Base-by-base conservation (phyloP, 2,329 filamentous ascomycete species). In the Bipolaris cookei region DNA sequence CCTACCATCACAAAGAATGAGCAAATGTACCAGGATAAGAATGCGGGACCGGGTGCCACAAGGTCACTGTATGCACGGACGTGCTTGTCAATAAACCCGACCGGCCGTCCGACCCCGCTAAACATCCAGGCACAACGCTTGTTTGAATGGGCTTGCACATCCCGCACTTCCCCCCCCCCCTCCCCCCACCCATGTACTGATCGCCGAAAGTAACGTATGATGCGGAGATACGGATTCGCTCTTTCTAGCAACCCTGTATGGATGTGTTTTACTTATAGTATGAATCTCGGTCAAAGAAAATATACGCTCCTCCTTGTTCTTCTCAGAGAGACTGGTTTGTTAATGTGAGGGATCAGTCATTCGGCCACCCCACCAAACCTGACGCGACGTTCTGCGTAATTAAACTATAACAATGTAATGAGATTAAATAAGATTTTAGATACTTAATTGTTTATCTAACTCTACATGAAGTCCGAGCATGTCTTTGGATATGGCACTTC, bases 21-120 rank as follows among this genome's bases (percentile, higher is more conserved):
- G 44, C 34, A 37, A 46, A 58, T 25, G 54, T 59, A 30, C 28
- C 13, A 41, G 38, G 42, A 55, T 59, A 56, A 62, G 39, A 52
- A 54, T 50, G 52, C 56, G 54, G 61, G 54, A 60, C 44, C 23
- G 51, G 28, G 61, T 55, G 62, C 57, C 51, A 30, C 56, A 42
- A 57, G 20, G 28, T 30, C 28, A 49, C 14, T 45, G 39, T 42
- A 25, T 46, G 47, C 55, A 54, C 51, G 23, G 25, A 44, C 51
- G 41, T 20, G 7, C 28, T n/a, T 42, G 38, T 20, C 55, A 13
- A 41, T 23, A 46, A 16, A 54, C 34, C 44, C 34, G 45, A 23
- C 43, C 45, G 54, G 25, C 43, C 55, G 54, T 54, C 50, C 45
- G 34, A 45, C 37, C 55, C 55, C 55, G 30, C 50, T 41, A 30